Evolutionary conservation across 1,284 basidiomycete species (phyloP).

Genomic region (Trichosporon ovoides): DNA sequence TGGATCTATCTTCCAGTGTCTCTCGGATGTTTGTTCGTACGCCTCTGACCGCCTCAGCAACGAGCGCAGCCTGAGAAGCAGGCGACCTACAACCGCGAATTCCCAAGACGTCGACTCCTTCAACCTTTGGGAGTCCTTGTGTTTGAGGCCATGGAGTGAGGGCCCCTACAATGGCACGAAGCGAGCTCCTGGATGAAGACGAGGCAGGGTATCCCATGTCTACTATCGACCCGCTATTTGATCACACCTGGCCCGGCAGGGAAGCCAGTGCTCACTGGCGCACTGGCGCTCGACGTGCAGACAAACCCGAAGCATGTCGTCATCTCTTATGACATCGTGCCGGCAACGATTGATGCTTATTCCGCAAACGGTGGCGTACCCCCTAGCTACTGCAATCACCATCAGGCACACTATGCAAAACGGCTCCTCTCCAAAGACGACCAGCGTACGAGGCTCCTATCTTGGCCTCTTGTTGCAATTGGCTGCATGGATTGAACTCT

Average conservation of each 20-base stretch:
- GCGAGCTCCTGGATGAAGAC: background rate
- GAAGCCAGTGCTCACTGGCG: background rate
- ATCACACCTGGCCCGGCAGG: too few species aligned
- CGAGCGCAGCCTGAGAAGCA: background rate
- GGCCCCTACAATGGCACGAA: background rate
- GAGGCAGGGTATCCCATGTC: background rate
- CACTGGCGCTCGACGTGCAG: background rate
- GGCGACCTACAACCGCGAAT: background rate
- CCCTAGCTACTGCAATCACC: background rate
- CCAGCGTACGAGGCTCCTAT: too few species aligned
- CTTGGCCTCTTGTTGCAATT: too few species aligned
- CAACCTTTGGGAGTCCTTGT: background rate
- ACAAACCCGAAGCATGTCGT: background rate
- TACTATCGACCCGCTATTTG: background rate
- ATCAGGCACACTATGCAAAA: background rate
- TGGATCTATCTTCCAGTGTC: too few species aligned
- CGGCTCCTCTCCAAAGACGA: too few species aligned
- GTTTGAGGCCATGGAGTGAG: background rate
- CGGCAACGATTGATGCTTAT: conserved; percentile 6
- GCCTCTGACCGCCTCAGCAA: background rate
- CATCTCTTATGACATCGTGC: background rate
- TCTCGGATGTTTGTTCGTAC: too few species aligned
- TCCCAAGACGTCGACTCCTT: conserved; percentile 1
- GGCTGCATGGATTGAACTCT: too few species aligned
- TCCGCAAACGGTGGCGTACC: background rate